Conservation (phyloP, 139 green algal genomes). For the Marvania coccoides region DNA sequence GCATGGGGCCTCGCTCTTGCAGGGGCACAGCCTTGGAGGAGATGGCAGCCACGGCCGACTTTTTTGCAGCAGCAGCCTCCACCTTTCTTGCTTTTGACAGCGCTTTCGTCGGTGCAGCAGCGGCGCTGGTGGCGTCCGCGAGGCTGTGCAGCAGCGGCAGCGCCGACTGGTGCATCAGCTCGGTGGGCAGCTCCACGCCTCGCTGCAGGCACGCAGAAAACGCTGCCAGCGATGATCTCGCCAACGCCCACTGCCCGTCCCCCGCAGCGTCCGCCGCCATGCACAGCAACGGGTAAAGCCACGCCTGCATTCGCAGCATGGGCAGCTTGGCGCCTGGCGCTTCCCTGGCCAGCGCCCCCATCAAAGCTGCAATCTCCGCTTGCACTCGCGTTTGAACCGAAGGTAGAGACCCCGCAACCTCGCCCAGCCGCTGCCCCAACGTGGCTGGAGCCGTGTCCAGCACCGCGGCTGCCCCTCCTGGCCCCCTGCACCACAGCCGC, state of each 20-base stretch:
- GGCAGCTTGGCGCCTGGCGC: too few relatives aligned
- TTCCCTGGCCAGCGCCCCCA: too few relatives aligned
- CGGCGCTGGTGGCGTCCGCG: conserved; percentile 1
- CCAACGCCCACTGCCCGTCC: conserved; percentile 15
- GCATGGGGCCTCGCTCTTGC: neutral
- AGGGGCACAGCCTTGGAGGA: neutral
- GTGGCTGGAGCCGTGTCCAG: too few relatives aligned
- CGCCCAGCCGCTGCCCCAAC: too few relatives aligned
- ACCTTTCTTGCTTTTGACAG: too few relatives aligned
- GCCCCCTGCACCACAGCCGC: too few relatives aligned
- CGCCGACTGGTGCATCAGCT: conserved; percentile 16
- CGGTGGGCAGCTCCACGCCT: conserved; percentile 9
- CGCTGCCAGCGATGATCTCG: conserved; percentile 16
- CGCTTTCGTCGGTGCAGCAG: too few relatives aligned
- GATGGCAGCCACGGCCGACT: neutral
- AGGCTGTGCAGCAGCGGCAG: conserved; percentile 35
- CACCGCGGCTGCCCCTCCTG: too few relatives aligned
- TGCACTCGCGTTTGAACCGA: too few relatives aligned
- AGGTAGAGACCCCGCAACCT: too few relatives aligned
- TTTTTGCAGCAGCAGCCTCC: conserved; percentile 14
- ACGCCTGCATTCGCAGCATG: conserved; percentile 33
- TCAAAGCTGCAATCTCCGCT: too few relatives aligned
- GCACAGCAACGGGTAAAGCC: conserved; percentile 59
- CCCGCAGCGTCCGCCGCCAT: conserved; percentile 57
- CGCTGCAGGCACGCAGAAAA: conserved; percentile 32